Evolutionary conservation across 176 grass and related monocot genomes (phyloP).

Genomic region (Oryza meyeriana): DNA sequence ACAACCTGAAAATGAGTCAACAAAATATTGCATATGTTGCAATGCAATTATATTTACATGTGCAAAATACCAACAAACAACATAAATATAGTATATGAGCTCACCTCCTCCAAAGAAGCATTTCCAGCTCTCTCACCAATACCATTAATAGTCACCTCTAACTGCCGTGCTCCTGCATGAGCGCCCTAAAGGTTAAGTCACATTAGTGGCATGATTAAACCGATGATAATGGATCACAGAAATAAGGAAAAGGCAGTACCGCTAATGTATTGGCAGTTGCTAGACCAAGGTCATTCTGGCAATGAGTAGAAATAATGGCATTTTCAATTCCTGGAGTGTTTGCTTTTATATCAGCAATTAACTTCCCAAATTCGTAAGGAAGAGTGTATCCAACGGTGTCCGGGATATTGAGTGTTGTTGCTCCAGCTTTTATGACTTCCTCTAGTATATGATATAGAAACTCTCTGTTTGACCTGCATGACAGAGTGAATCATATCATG

Average conservation of each 20-base stretch:
- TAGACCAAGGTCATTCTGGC: constrained; percentile 98
- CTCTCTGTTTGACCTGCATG: constrained; percentile 73
- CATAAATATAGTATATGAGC: constrained; percentile 14
- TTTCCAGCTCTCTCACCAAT: constrained; percentile 98
- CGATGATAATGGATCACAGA: neutral
- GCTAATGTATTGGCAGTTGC: constrained; percentile 88
- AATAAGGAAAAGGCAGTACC: constrained; percentile 44
- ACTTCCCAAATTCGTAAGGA: constrained; percentile 71
- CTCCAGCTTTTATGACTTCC: constrained; percentile 96
- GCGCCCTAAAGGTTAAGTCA: constrained; percentile 65
- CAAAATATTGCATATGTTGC: constrained; percentile 5
- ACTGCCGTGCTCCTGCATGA: constrained; percentile 77
- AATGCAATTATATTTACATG: neutral
- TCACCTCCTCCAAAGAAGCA: constrained; percentile 97
- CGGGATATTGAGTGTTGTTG: constrained; percentile 92
- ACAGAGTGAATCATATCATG: constrained; percentile 17
- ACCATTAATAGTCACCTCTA: constrained; percentile 98
- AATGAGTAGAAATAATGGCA: constrained; percentile 92
- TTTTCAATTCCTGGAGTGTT: constrained; percentile 90
- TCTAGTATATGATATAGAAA: constrained; percentile 88
- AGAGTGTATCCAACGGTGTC: constrained; percentile 95
- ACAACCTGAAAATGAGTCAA: constrained; percentile 54
- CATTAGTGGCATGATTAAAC: constrained; percentile 43
- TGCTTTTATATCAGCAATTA: constrained; percentile 91
- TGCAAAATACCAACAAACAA: neutral